A percentile compares a stretch with the other conserved stretches of the same genome.
Conservation (phyloP, 2,329 filamentous ascomycete genomes). For the Apiospora rasikravindrae region DNA sequence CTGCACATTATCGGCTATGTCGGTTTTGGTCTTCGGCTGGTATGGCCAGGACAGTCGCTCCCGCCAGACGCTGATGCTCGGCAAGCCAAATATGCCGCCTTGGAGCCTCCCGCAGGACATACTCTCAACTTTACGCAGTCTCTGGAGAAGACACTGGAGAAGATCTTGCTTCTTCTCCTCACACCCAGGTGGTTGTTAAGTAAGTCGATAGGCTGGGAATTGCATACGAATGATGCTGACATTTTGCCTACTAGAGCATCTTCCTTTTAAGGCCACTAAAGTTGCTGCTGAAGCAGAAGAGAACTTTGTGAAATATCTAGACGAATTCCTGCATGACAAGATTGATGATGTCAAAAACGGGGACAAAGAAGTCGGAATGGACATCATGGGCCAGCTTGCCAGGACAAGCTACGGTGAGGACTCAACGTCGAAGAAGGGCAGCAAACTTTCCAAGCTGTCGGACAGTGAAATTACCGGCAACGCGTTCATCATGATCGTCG, state of each 20-base stretch:
- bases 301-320: conserved; percentile 74
- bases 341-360: conserved; percentile 45
- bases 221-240: not conserved
- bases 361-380: conserved; percentile 52
- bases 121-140: conserved; percentile 70
- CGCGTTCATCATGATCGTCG: conserved; percentile 70
- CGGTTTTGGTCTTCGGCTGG: conserved; percentile 69
- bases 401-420: conserved; percentile 45
- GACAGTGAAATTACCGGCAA: conserved; percentile 75
- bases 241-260: conserved; percentile 24
- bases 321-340: conserved; percentile 70
- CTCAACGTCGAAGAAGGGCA: conserved; percentile 26
- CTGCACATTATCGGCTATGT: conserved; percentile 67
- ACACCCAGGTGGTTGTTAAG: conserved; percentile 62
- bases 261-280: conserved; percentile 58
- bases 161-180: conserved; percentile 66
- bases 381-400: conserved; percentile 58
- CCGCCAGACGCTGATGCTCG: conserved; percentile 49
- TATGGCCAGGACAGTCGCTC: conserved; percentile 67
- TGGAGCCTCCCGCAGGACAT: conserved; percentile 56
- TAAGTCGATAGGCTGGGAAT: conserved; percentile 36
- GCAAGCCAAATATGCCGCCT: conserved; percentile 52
- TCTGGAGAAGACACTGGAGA: conserved; percentile 64
- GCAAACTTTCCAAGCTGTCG: conserved; percentile 48
- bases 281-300: conserved; percentile 58